Base-by-base conservation (phyloP, 768 basidiomycete genomes). In the Epithele typhae region DNA sequence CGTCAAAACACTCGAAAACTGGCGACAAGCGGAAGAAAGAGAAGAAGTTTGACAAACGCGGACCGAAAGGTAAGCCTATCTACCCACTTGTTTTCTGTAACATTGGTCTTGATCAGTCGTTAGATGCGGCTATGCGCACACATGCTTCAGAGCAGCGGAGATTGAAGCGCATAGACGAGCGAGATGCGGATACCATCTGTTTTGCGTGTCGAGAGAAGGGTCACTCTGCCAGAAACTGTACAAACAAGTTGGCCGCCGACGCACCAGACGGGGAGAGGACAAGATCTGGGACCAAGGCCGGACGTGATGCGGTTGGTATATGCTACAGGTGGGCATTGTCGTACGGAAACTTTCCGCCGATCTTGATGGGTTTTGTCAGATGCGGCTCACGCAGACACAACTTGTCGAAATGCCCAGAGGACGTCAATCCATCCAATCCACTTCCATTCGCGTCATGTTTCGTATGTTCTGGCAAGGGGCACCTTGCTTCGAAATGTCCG, bases 381-480 rank as follows among this genome's bases (percentile, higher is more conserved):
- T 96, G 93, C 55, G 87, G 91, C 37, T 91, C 91, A 2, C 74
- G 71, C 5, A 77, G 72, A 43, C 93, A 97, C 54, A 84, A 74
- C 12, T 74, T 97, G 2, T 81, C 88, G n/a, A 73, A 71, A 25
- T 97, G 94, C 64, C 82, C 73, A 50, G 81, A 81, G 56, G 73
- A 78, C 4, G 68, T 68, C 17, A 76, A 91, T 61, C 71, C 77
- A 10, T 62, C 60, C 15, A 73, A 89, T 47, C 85, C 87, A 1
- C 72, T 92, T 3, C 94, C 93, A 1, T 92, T 81, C 55, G 93
- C 94, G 0, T 87, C 84, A 3, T 97, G 94, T 67, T 97, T 92
- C 61, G 86, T 97, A 17, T 97, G 94, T 61, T 80, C 79, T 3
- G 75, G 72, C 3, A 83, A 77, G 56, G 94, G 94, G 1, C 94